Evolutionary conservation across 2,329 filamentous ascomycete genomes (phyloP).

Genomic region (Aspergillus ruber): DNA sequence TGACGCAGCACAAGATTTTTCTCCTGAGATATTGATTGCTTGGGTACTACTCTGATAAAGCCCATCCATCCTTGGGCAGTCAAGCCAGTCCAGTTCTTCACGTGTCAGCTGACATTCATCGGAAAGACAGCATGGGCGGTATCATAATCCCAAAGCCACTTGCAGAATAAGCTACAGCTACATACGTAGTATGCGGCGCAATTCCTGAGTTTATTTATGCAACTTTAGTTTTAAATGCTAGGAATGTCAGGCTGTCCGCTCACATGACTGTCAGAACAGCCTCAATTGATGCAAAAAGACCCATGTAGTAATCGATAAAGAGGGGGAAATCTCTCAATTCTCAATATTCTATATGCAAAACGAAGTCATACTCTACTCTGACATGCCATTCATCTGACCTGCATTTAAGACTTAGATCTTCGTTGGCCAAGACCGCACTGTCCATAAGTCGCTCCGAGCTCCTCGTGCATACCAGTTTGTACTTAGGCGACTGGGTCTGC

Average conservation of each 20-base stretch:
- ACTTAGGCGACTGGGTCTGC: not conserved
- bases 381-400: no score
- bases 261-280: not conserved
- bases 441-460: constrained; percentile 1
- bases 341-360: no score
- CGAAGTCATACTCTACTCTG: no score
- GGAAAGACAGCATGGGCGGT: not conserved
- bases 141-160: not conserved
- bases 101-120: not conserved
- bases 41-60: no score
- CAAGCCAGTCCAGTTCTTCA: not conserved
- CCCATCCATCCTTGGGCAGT: not conserved
- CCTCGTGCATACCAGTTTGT: not conserved
- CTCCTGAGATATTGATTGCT: no score
- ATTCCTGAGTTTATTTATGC: not conserved
- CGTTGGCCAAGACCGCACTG: not conserved
- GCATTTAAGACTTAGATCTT: not conserved
- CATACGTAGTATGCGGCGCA: not conserved
- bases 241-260: not conserved
- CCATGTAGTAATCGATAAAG: no score
- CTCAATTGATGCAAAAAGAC: not conserved
- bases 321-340: no score
- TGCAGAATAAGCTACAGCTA: not conserved
- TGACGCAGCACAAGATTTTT: no score
- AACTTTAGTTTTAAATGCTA: not conserved